These are phyloP conservation scores for Ceratobasidium sp. DNA, from an alignment of 1,284 basidiomycete genomes.

Conservation along the genomic window DNA sequence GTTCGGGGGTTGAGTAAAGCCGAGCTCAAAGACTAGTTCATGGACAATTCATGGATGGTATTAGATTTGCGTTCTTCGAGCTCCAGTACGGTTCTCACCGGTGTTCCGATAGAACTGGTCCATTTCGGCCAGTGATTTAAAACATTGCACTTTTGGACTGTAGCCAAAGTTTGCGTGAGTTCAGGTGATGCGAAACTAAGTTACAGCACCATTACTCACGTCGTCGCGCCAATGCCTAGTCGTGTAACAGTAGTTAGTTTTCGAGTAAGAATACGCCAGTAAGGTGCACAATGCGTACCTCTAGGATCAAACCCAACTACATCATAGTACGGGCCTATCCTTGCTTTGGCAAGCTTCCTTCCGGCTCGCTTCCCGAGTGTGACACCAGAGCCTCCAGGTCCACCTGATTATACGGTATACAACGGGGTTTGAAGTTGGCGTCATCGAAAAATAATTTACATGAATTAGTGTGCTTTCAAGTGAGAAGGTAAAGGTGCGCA, in stretches of 20 bases:
- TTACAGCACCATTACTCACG: neutral
- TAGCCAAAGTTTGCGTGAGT: neutral
- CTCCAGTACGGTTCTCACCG: neutral
- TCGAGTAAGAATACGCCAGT: no score
- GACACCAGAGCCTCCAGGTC: slow-evolving; percentile 33
- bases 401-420: slow-evolving; percentile 8
- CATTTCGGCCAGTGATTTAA: slow-evolving; percentile 50
- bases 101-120: slow-evolving; percentile 41
- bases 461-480: no score
- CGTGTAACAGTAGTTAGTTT: neutral
- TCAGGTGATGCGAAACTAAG: neutral
- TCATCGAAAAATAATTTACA: neutral
- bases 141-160: slow-evolving; percentile 60
- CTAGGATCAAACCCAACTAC: slow-evolving; percentile 43
- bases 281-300: slow-evolving; percentile 12
- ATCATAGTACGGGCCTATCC: slow-evolving; percentile 40
- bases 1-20: slow-evolving; percentile 31
- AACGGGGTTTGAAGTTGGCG: neutral
- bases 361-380: slow-evolving; percentile 9
- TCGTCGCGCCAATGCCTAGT: slow-evolving; percentile 33
- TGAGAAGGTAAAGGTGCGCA: no score
- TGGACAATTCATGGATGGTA: neutral
- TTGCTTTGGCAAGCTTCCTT: neutral
- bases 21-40: slow-evolving; percentile 33
- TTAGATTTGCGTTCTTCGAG: neutral